Percentiles rank a stretch among this genome's conserved stretches.
Conservation (phyloP, 768 basidiomycete species). For the Russula sp. region DNA sequence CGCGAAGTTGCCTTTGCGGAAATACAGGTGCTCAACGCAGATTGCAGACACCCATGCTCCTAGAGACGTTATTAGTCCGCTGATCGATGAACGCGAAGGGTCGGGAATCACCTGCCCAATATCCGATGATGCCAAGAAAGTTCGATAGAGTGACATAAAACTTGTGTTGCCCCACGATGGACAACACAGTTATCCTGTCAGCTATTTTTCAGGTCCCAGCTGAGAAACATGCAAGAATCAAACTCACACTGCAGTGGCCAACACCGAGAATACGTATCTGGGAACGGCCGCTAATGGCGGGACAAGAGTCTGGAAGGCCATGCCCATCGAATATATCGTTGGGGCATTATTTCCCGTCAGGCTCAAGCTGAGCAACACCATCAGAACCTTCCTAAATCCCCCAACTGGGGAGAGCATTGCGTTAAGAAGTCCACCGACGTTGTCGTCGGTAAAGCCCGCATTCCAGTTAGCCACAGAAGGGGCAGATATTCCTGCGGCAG, state of each 20-base stretch:
- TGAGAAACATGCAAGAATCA: not conserved
- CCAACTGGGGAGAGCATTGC: conserved; percentile 61
- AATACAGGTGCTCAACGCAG: conserved; percentile 63
- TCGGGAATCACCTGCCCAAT: conserved; percentile 37
- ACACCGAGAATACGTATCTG: conserved; percentile 63
- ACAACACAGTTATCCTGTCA: conserved; percentile 58
- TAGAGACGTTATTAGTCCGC: conserved; percentile 45
- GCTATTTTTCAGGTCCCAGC: not conserved
- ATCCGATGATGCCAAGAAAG: conserved; percentile 61
- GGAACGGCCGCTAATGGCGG: conserved; percentile 59
- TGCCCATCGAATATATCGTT: conserved; percentile 76
- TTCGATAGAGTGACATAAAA: conserved; percentile 65
- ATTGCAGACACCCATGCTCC: conserved; percentile 55
- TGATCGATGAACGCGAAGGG: not conserved
- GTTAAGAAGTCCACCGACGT: conserved; percentile 60
- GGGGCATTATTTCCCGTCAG: conserved; percentile 79
- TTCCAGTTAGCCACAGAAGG: conserved; percentile 55
- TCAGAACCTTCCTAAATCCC: conserved; percentile 67
- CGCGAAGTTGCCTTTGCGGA: conserved; percentile 50
- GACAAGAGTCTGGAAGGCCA: conserved; percentile 68
- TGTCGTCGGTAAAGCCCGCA: conserved; percentile 50
- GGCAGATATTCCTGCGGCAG: conserved; percentile 60
- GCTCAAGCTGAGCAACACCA: conserved; percentile 70
- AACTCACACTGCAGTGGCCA: conserved; percentile 60
- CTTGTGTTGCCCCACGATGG: conserved; percentile 63